Evolutionary conservation across 768 basidiomycete genomes (phyloP).

Genomic region (Piloderma croceum): DNA sequence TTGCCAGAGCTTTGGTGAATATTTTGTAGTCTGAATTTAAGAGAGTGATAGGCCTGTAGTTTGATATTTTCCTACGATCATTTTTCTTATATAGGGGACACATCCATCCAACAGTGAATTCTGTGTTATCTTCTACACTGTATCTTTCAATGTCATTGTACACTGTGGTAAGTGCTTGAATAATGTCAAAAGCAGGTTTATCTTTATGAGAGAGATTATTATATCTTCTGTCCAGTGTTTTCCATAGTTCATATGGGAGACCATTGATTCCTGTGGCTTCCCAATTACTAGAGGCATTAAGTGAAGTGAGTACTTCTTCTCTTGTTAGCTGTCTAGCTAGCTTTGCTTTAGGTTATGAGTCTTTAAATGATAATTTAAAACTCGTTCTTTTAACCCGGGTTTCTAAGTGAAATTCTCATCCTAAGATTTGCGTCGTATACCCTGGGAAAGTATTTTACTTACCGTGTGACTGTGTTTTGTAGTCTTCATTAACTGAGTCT

Average conservation of each 20-base stretch:
- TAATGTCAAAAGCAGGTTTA: constrained; percentile 3
- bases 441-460: too few species aligned
- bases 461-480: too few species aligned
- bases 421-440: too few species aligned
- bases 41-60: constrained; percentile 17
- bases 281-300: constrained; percentile 4
- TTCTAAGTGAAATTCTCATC: not conserved
- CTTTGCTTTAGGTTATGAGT: constrained; percentile 4
- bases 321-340: not conserved
- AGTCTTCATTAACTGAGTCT: too few species aligned
- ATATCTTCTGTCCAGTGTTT: constrained; percentile 1
- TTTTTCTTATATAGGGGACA: constrained; percentile 28
- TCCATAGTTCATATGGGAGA: constrained; percentile 17
- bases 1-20: constrained; percentile 17
- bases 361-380: too few species aligned
- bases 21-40: constrained; percentile 29
- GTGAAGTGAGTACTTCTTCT: not conserved
- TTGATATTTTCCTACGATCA: constrained; percentile 10
- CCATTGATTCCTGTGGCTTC: constrained; percentile 9
- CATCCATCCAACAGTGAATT: constrained; percentile 19
- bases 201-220: not conserved
- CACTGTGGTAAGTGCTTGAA: not conserved
- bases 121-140: not conserved
- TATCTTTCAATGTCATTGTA: constrained; percentile 15
- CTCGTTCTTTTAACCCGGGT: not conserved